Evolutionary conservation across 2,329 filamentous ascomycete genomes (phyloP).

Genomic region (Didymellaceae sp.): DNA sequence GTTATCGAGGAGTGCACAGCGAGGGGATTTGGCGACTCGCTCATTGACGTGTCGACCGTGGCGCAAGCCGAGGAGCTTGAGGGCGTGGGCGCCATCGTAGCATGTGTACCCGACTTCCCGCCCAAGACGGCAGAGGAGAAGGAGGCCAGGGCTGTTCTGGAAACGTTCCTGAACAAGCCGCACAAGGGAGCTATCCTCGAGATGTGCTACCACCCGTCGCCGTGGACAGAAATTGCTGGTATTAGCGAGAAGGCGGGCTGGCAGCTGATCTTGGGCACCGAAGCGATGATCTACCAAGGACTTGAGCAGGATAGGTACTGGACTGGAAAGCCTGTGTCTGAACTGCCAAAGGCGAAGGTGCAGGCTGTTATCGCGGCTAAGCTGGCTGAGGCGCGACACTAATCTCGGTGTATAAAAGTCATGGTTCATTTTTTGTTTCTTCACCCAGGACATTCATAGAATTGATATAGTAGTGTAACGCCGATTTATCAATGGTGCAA

Average conservation of each 20-base stretch:
- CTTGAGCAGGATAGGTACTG: constrained; percentile 69
- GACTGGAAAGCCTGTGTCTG: constrained; percentile 66
- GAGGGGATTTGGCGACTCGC: constrained; percentile 64
- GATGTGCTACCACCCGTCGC: constrained; percentile 81
- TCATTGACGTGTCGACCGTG: constrained; percentile 67
- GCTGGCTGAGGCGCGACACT: constrained; percentile 30
- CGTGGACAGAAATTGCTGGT: constrained; percentile 67
- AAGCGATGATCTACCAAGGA: constrained; percentile 79
- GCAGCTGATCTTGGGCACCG: constrained; percentile 77
- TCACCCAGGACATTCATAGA: background rate
- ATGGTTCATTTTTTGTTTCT: constrained; percentile 1
- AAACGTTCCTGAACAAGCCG: constrained; percentile 56
- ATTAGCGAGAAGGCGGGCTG: constrained; percentile 68
- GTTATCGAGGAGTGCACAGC: constrained; percentile 69
- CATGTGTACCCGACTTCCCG: constrained; percentile 76
- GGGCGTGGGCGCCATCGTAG: constrained; percentile 70
- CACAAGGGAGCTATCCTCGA: constrained; percentile 74
- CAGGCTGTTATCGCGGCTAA: constrained; percentile 59
- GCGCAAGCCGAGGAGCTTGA: constrained; percentile 65
- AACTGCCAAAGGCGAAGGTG: constrained; percentile 66
- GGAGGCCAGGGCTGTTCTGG: constrained; percentile 62
- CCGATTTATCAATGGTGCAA: background rate
- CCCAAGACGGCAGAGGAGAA: constrained; percentile 69
- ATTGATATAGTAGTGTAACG: background rate
- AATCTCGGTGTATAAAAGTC: constrained; percentile 8